Base-by-base conservation (phyloP, 345 rosid species). In the Dipteronia sinensis region DNA sequence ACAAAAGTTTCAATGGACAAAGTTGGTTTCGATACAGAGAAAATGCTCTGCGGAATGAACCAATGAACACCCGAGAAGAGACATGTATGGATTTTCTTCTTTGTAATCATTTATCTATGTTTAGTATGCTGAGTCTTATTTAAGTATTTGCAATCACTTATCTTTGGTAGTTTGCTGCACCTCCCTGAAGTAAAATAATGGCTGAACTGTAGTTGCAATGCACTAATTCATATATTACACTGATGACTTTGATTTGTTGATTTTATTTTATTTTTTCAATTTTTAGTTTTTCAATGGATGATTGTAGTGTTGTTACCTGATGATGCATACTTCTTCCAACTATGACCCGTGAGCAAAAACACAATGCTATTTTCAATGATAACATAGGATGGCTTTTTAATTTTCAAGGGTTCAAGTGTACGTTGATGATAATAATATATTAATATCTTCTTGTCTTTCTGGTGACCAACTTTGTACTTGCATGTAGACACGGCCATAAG, bases 11-110 rank as follows among this genome's bases (percentile, higher is more conserved):
- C 77, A 95, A 95, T 77, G 99, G 97, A 9, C 99, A 95, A 81
- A 92, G 96, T 83, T 93, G 99, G 99, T 95, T 95, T 85, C 93
- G 94, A 65, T 95, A 95, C 65, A 89, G 99, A 88, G 98, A 95
- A 83, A 83, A 88, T 81, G 98, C 97, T 10, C 77, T 95, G 75
- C 93, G 90, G 55, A 92, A 85, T 77, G 99, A 93, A 75, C 94
- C 95, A 3, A 95, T 93, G 98, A 93, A 91, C 81, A 87, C 87
- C 6, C 81, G 98, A 72, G 90, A 94, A 78, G 94, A 95, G 90
- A 95, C 99, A 17, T 93, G 99, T 93, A 88, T 67, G 87, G 2
- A 49, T 47, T 46, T 51, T 59, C 10, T 44, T 59, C 51, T 62
- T 16, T 49, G 29, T 46, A 16, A 40, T 29, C 12, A 51, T 17